phyloP scores from a whole-genome alignment of 2,329 filamentous ascomycete genomes.

The Venturia effusa region DNA sequence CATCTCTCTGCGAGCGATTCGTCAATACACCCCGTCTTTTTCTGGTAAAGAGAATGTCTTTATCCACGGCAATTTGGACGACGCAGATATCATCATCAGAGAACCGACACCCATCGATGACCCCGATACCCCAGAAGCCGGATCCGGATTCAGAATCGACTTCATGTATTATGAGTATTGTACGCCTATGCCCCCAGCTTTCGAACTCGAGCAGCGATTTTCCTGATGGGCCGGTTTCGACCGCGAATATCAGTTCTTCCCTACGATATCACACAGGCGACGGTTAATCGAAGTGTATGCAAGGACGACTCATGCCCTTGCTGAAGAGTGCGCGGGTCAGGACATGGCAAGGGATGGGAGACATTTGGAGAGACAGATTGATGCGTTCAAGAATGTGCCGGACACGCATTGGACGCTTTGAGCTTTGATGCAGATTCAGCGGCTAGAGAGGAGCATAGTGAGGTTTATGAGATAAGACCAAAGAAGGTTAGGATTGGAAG shows the following conservation, averaged over 20 bases:
- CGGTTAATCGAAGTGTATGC: constrained; percentile 80
- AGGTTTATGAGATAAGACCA: constrained; percentile 77
- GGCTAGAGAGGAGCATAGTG: constrained; percentile 91
- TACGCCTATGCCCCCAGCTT: constrained; percentile 83
- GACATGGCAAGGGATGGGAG: constrained; percentile 43
- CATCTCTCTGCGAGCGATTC: constrained; percentile 56
- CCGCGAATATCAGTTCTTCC: constrained; percentile 77
- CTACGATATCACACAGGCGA: constrained; percentile 63
- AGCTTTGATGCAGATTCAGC: constrained; percentile 91
- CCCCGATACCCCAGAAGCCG: constrained; percentile 12
- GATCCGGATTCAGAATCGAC: constrained; percentile 37
- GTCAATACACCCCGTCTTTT: constrained; percentile 67
- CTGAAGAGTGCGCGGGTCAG: constrained; percentile 18
- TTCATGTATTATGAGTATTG: constrained; percentile 99
- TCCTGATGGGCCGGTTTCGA: constrained; percentile 97
- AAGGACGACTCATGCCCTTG: constrained; percentile 48
- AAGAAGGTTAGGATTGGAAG: constrained; percentile 92
- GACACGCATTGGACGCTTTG: constrained; percentile 90
- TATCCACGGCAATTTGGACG: constrained; percentile 86
- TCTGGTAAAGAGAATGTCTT: constrained; percentile 75
- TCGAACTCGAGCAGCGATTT: constrained; percentile 96
- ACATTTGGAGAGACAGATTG: constrained; percentile 67
- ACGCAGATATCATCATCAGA: constrained; percentile 80
- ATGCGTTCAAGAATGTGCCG: constrained; percentile 76
- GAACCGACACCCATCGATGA: constrained; percentile 34